Evolutionary conservation across 2,329 filamentous ascomycete species (phyloP).

Genomic region (Trichoderma atroviride): DNA sequence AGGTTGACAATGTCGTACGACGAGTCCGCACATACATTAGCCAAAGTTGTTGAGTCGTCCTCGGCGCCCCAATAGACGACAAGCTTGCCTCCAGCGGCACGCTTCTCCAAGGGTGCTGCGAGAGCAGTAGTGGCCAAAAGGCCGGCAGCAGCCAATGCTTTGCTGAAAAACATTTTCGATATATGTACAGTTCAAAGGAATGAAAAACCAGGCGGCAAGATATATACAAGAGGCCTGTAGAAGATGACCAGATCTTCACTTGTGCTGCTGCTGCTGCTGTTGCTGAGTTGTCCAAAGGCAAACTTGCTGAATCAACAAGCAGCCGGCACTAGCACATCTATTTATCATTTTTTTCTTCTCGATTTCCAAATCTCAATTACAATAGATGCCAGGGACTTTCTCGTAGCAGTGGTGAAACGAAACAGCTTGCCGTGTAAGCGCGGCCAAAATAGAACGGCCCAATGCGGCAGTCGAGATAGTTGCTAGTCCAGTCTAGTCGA

Average conservation of each 20-base stretch:
- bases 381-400: neutral
- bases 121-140: slow-evolving; percentile 23
- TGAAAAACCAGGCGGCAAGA: slow-evolving; percentile 6
- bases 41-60: slow-evolving; percentile 29
- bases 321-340: slow-evolving; percentile 12
- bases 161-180: slow-evolving; percentile 25
- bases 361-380: neutral
- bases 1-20: slow-evolving; percentile 33
- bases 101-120: slow-evolving; percentile 23
- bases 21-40: slow-evolving; percentile 30
- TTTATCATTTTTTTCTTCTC: slow-evolving; percentile 1
- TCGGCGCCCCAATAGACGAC: slow-evolving; percentile 33
- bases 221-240: slow-evolving; percentile 26
- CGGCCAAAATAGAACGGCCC: neutral
- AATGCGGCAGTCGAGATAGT: slow-evolving; percentile 7
- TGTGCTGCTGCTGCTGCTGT: slow-evolving; percentile 1
- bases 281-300: slow-evolving; percentile 15
- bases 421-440: slow-evolving; percentile 8
- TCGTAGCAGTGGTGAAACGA: slow-evolving; percentile 9
- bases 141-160: slow-evolving; percentile 26
- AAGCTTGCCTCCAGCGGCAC: slow-evolving; percentile 28
- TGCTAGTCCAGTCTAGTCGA: neutral
- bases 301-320: slow-evolving; percentile 3
- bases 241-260: slow-evolving; percentile 29
- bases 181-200: slow-evolving; percentile 17